Evolutionary conservation across 306 rosid genomes (phyloP), one percentile per base, ranked within the genome.

Genomic region (Malus fusca): DNA sequence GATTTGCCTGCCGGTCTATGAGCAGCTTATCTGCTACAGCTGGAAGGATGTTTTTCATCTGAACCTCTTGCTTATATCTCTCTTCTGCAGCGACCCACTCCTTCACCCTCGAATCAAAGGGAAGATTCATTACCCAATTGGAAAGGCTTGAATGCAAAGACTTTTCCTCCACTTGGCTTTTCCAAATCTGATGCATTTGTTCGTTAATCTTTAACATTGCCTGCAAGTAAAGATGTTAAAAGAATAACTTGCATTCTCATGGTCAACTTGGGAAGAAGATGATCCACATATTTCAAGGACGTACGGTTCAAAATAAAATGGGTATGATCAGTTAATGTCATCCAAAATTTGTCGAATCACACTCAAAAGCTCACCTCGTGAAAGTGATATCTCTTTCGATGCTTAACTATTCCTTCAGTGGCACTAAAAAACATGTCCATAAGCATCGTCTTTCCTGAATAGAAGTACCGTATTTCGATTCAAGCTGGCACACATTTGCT

Each of bases 181-280:
- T 92, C 98, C 98, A 95, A 84, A 89, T 85, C 83, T 88, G 88
- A 81, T 95, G 98, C 98, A 95, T 95, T 30, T 88, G 95, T 79
- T 92, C 98, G 84, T 95, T 95, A 81, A 95, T 95, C 86, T 87
- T 92, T 75, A 95, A 92, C 98, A 95, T 95, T 79, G 97, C 98
- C 98, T 95, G 86, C 78, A 82, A 63, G 77, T 35, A 60, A 71
- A 67, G 35, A 70, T 48, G 35, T 14, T 69, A 37, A 35, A 12
- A 21, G 35, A 8, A 13, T 17, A 56, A 58, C 76, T 33, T 56
- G 13, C 8, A 44, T 37, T 37, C 42, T 37, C 42, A 68, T 10
- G 48, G 53, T 44, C 66, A 82, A 62, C 74, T 73, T 78, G 26
- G 44, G 69, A n/a, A 21, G 23, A 69, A n/a, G 53, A 70, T 72